Conservation (phyloP, 1,284 basidiomycete genomes). For the Ceratobasidium sp. region DNA sequence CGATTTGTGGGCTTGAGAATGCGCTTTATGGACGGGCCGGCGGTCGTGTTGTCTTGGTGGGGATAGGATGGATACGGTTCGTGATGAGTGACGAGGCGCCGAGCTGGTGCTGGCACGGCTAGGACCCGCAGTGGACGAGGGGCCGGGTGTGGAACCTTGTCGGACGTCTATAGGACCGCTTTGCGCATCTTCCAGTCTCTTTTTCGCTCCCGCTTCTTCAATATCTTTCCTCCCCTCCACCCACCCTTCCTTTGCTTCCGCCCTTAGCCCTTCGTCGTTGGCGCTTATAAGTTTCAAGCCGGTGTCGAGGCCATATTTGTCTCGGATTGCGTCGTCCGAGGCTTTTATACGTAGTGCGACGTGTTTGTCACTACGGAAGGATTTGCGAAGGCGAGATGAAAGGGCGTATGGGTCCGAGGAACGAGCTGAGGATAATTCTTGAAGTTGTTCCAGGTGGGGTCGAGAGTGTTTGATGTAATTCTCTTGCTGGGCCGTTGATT, state of each 20-base stretch:
- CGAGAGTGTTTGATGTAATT: conserved; percentile 77
- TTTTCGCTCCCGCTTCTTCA: conserved; percentile 42
- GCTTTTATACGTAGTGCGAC: conserved; percentile 73
- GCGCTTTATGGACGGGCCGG: conserved; percentile 34
- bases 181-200: conserved; percentile 41
- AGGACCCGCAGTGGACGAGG: conserved; percentile 13
- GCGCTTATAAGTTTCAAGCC: conserved; percentile 67
- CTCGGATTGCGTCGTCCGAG: conserved; percentile 77
- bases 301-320: conserved; percentile 79
- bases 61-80: conserved; percentile 20
- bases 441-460: conserved; percentile 83
- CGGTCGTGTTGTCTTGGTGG: conserved; percentile 17
- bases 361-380: conserved; percentile 89
- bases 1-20: conserved; percentile 30
- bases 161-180: conserved; percentile 9
- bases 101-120: not conserved
- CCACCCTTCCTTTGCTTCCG: conserved; percentile 75
- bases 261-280: conserved; percentile 68
- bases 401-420: conserved; percentile 88
- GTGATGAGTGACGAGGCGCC: not conserved
- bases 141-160: not conserved
- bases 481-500: conserved; percentile 83
- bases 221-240: conserved; percentile 56
- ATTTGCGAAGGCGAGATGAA: conserved; percentile 79
- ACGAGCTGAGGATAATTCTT: conserved; percentile 77